Evolutionary conservation across 2,329 filamentous ascomycete genomes (phyloP).

Genomic region (Fusarium haematococcum): DNA sequence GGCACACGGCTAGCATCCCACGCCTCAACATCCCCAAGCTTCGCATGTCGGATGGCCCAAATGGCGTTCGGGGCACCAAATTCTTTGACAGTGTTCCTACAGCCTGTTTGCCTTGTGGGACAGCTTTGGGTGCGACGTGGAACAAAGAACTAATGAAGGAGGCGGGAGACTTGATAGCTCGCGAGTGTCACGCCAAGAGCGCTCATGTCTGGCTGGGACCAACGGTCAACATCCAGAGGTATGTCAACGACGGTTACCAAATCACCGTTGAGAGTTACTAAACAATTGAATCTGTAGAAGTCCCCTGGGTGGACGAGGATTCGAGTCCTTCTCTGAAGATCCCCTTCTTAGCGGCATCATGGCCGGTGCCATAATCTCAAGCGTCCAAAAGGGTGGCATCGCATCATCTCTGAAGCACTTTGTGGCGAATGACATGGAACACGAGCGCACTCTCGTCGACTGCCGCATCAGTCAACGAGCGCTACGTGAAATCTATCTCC

Average conservation of each 20-base stretch:
- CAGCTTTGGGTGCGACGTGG: conserved; percentile 68
- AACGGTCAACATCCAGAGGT: conserved; percentile 70
- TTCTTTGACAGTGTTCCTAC: conserved; percentile 74
- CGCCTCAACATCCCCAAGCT: conserved; percentile 72
- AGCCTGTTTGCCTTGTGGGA: conserved; percentile 71
- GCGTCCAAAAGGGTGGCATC: conserved; percentile 67
- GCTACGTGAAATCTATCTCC: background rate
- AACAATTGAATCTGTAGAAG: conserved; percentile 48
- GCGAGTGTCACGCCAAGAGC: conserved; percentile 67
- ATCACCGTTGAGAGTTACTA: background rate
- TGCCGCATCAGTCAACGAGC: conserved; percentile 43
- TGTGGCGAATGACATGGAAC: conserved; percentile 71
- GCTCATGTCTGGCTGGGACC: conserved; percentile 70
- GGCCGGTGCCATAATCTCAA: conserved; percentile 64
- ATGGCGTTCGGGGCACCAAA: conserved; percentile 74
- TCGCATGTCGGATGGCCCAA: conserved; percentile 76
- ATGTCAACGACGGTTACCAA: background rate
- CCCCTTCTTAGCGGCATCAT: conserved; percentile 67
- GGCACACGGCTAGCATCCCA: conserved; percentile 73
- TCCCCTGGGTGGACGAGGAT: conserved; percentile 69
- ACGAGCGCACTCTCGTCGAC: conserved; percentile 67
- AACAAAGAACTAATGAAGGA: conserved; percentile 64
- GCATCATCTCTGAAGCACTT: conserved; percentile 71
- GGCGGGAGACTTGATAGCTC: conserved; percentile 63
- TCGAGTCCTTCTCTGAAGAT: conserved; percentile 70